phyloP scores from a whole-genome alignment of 345 rosid species.

The Eucalyptus albens region DNA sequence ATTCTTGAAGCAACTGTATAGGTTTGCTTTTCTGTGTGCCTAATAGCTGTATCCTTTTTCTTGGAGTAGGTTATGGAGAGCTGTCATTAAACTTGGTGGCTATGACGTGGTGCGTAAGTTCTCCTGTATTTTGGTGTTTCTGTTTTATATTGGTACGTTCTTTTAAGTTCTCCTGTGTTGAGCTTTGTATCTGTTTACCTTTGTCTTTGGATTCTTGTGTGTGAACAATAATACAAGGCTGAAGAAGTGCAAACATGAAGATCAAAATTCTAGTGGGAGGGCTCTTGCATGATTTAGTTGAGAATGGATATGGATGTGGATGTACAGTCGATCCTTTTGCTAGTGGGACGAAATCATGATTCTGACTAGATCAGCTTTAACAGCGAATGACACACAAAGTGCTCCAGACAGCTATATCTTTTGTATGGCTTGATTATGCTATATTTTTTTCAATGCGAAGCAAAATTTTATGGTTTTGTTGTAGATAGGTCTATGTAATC shows the following conservation, averaged over 20 bases:
- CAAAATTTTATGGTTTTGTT: neutral
- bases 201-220: neutral
- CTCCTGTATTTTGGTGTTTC: neutral
- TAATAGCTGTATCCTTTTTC: neutral
- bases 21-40: neutral
- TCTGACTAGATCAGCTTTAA: neutral
- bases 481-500: neutral
- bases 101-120: conserved; percentile 64
- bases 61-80: conserved; percentile 63
- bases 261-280: neutral
- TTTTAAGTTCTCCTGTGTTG: neutral
- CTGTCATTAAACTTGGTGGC: conserved; percentile 75
- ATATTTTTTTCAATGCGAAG: neutral
- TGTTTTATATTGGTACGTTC: neutral
- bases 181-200: neutral
- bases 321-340: neutral
- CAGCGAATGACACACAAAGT: neutral
- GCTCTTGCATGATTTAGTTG: neutral
- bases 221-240: neutral
- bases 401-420: neutral
- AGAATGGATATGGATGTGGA: neutral
- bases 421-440: neutral
- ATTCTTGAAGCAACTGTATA: neutral
- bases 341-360: neutral
- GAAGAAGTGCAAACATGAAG: neutral